Percentiles rank a stretch among this genome's conserved stretches.
phyloP scores from a whole-genome alignment of 495 filamentous ascomycete species.

The Penicillium egyptiacum region DNA sequence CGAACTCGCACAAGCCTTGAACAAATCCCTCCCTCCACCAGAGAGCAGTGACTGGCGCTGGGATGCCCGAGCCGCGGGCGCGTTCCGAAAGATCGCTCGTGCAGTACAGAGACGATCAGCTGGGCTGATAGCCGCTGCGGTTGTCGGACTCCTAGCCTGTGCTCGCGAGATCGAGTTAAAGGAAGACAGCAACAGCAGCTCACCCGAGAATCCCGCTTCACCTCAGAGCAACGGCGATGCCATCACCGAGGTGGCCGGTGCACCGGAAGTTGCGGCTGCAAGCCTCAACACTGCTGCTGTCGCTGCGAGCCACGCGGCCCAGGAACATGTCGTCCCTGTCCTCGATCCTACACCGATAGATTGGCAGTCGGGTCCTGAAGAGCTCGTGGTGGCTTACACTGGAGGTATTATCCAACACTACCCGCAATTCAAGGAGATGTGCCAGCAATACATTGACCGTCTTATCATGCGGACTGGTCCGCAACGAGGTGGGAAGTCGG shows the following conservation, averaged over 20 bases:
- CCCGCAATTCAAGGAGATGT: slow-evolving; percentile 67
- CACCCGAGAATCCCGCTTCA: slow-evolving; percentile 35
- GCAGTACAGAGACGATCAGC: slow-evolving; percentile 68
- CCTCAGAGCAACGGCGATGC: slow-evolving; percentile 30
- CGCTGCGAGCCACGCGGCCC: slow-evolving; percentile 18
- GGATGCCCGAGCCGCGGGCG: slow-evolving; percentile 55
- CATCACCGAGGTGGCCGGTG: slow-evolving; percentile 7
- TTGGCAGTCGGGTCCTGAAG: slow-evolving; percentile 54
- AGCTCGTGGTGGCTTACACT: slow-evolving; percentile 74
- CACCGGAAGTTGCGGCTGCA: slow-evolving; percentile 14
- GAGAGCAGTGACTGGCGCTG: slow-evolving; percentile 54
- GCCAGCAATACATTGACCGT: slow-evolving; percentile 64
- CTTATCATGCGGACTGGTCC: slow-evolving; percentile 59
- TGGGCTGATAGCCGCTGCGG: slow-evolving; percentile 68
- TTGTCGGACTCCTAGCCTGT: slow-evolving; percentile 65
- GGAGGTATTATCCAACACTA: slow-evolving; percentile 78
- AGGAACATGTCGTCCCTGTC: slow-evolving; percentile 48
- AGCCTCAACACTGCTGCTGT: slow-evolving; percentile 6
- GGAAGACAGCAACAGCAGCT: slow-evolving; percentile 43
- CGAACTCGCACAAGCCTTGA: slow-evolving; percentile 51
- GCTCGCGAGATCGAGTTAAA: slow-evolving; percentile 62
- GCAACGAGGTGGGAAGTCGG: slow-evolving; percentile 53
- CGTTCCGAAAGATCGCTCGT: slow-evolving; percentile 60
- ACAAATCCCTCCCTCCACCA: slow-evolving; percentile 52
- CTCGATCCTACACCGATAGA: slow-evolving; percentile 39